Percentiles rank a stretch among this genome's conserved stretches.
Evolutionary conservation across 768 basidiomycete species (phyloP).

Genomic region (Floccularia luteovirens): DNA sequence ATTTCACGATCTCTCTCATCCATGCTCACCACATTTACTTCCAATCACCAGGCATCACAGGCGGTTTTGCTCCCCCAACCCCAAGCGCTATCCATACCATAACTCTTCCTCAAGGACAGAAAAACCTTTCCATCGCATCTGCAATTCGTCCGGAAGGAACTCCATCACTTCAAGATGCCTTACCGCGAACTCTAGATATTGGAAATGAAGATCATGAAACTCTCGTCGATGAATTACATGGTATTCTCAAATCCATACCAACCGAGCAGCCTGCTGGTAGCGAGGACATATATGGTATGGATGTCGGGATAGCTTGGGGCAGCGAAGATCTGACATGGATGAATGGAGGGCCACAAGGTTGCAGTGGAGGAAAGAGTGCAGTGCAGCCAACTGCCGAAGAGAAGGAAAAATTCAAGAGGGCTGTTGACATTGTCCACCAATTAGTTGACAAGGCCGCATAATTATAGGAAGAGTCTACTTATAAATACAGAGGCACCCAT

Average conservation of each 20-base stretch:
- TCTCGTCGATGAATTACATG: conserved; percentile 51
- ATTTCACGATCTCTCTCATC: neutral
- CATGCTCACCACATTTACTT: neutral
- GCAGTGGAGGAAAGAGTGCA: conserved; percentile 39
- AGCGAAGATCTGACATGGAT: conserved; percentile 52
- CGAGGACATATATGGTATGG: conserved; percentile 66
- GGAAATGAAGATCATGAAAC: conserved; percentile 21
- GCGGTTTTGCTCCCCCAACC: conserved; percentile 68
- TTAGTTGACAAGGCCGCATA: conserved; percentile 29
- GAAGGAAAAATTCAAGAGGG: conserved; percentile 60
- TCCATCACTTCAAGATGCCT: conserved; percentile 28
- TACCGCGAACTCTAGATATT: conserved; percentile 31
- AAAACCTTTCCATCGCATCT: conserved; percentile 34
- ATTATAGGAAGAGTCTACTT: neutral
- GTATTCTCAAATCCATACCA: conserved; percentile 53
- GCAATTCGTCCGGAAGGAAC: conserved; percentile 42
- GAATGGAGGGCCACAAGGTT: conserved; percentile 57
- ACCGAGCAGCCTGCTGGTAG: conserved; percentile 48
- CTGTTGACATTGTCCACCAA: conserved; percentile 57
- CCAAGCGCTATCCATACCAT: conserved; percentile 49
- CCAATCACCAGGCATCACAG: conserved; percentile 50
- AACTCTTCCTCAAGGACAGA: conserved; percentile 25
- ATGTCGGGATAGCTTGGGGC: conserved; percentile 57
- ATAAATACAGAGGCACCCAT: no score
- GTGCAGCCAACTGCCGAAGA: conserved; percentile 50